phyloP scores from a whole-genome alignment of 2,329 filamentous ascomycete genomes.

The Ceratocystis huliohia region DNA sequence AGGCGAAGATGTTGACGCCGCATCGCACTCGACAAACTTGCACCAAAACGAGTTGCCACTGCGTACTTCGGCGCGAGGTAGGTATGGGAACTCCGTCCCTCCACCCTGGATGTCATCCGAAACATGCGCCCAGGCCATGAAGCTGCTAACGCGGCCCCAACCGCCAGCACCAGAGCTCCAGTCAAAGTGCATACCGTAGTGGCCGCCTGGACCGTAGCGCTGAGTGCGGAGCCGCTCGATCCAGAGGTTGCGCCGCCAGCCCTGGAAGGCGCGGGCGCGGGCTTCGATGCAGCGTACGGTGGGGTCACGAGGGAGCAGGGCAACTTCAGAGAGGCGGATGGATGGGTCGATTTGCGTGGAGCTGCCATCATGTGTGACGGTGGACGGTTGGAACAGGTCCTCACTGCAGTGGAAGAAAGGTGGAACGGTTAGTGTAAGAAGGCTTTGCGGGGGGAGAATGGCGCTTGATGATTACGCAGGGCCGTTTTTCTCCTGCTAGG shows the following conservation, averaged over 20 bases:
- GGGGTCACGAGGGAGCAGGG: conserved; percentile 31
- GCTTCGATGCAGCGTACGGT: conserved; percentile 37
- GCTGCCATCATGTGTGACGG: conserved; percentile 29
- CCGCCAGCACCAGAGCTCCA: conserved; percentile 34
- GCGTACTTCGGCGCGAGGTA: conserved; percentile 29
- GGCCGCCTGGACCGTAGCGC: conserved; percentile 34
- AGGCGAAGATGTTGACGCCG: background rate
- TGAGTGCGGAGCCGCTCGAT: conserved; percentile 39
- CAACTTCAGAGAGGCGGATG: conserved; percentile 32
- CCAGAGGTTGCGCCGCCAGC: conserved; percentile 29
- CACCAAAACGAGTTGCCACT: conserved; percentile 30
- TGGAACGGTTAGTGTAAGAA: no score
- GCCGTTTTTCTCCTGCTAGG: no score
- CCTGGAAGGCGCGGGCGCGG: conserved; percentile 36
- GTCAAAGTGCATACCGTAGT: conserved; percentile 40
- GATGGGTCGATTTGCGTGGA: conserved; percentile 31
- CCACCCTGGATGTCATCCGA: conserved; percentile 32
- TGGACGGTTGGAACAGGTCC: conserved; percentile 35
- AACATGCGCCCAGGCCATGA: conserved; percentile 37
- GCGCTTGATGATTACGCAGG: no score
- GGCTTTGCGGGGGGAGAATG: no score
- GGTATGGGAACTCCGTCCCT: conserved; percentile 38
- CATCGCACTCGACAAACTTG: conserved; percentile 33
- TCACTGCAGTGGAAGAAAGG: conserved; percentile 26
- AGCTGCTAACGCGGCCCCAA: conserved; percentile 35